Evolutionary conservation across 352 stramenopile genomes (phyloP).

Genomic region (Globisporangium uncinulatum): DNA sequence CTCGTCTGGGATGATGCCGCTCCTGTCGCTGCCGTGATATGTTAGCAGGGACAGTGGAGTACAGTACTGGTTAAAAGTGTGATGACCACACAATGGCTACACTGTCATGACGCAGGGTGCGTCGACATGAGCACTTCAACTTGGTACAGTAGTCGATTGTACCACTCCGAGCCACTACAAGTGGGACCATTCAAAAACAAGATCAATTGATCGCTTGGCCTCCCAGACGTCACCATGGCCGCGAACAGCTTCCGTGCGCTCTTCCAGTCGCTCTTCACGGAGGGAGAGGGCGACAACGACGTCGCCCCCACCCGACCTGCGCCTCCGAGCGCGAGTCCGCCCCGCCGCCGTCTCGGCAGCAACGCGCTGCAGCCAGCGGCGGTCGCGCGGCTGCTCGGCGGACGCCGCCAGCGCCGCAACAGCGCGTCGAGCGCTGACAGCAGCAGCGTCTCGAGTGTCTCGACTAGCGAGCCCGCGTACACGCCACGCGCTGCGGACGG

Average conservation of each 20-base stretch:
- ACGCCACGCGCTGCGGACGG: constrained; percentile 41
- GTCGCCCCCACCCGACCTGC: too few relatives aligned
- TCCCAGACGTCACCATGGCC: neutral
- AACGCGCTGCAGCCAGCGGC: constrained; percentile 4
- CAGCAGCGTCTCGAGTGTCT: neutral
- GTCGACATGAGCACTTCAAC: too few relatives aligned
- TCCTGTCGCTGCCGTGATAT: neutral
- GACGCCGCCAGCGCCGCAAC: neutral
- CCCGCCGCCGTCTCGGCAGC: constrained; percentile 4
- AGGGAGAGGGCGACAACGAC: neutral
- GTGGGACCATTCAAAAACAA: too few relatives aligned
- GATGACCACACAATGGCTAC: too few relatives aligned
- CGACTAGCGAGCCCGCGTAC: constrained; percentile 24
- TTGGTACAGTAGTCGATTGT: too few relatives aligned
- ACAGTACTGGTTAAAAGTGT: too few relatives aligned
- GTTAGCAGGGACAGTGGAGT: too few relatives aligned
- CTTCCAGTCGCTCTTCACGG: constrained; percentile 12
- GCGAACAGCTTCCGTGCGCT: constrained; percentile 9
- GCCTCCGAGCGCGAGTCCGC: constrained; percentile 2
- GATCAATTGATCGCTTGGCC: too few relatives aligned
- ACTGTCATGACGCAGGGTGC: too few relatives aligned
- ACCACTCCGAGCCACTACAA: too few relatives aligned
- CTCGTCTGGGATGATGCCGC: constrained; percentile 31
- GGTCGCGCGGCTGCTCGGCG: constrained; percentile 3
- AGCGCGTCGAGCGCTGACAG: neutral